Conservation (phyloP, 2,329 filamentous ascomycete species). For the Ilyonectria mors-panacis region DNA sequence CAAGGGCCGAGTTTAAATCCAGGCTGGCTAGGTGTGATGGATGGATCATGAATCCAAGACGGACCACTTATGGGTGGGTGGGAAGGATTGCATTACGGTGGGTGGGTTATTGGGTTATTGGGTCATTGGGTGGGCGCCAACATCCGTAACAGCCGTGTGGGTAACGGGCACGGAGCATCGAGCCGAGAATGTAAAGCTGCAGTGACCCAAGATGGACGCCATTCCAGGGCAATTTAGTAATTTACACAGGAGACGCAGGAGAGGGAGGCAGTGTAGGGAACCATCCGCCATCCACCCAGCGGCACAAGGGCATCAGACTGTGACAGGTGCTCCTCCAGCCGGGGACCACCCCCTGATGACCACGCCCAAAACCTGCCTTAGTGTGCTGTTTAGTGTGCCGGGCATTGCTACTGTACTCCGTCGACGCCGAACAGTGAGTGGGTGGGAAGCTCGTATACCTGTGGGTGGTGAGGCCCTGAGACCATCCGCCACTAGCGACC, state of each 20-base stretch:
- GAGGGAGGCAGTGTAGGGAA: too few species aligned
- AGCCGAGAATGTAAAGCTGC: neutral
- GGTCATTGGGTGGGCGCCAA: neutral
- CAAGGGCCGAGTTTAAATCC: conserved; percentile 26
- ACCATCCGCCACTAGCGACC: conserved; percentile 18
- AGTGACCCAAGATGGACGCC: neutral
- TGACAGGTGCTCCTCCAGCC: neutral
- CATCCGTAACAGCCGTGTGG: conserved; percentile 16
- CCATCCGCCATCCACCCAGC: too few species aligned
- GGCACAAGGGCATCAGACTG: conserved; percentile 1
- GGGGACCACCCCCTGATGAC: conserved; percentile 15
- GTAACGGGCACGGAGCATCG: neutral
- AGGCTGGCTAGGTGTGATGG: conserved; percentile 12
- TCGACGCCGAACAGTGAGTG: conserved; percentile 7
- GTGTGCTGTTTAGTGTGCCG: conserved; percentile 9
- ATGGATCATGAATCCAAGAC: neutral
- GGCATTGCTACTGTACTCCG: conserved; percentile 9
- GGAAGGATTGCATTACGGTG: conserved; percentile 3
- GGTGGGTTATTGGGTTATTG: neutral
- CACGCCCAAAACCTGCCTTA: conserved; percentile 6
- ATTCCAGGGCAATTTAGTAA: neutral
- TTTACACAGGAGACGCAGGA: too few species aligned
- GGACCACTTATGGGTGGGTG: neutral
- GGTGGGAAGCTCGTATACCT: conserved; percentile 26
- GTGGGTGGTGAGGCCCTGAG: conserved; percentile 16